Percentiles rank a stretch among this genome's conserved stretches.
Conservation (phyloP, 352 stramenopile genomes). For the Phytophthora hybrid region DNA sequence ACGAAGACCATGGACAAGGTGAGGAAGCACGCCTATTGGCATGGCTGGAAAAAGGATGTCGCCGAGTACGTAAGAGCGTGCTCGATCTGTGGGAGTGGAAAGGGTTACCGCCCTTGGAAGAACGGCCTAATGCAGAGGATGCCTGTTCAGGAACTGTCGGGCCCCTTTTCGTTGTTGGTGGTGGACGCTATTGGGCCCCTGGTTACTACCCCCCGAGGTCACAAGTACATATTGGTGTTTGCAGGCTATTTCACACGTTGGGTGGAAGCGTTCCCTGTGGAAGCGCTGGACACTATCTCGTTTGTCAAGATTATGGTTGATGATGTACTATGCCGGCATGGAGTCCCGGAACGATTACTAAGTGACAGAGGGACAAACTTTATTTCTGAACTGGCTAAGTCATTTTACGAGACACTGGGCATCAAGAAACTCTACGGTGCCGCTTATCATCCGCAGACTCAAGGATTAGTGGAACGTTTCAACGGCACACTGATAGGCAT, state of each 20-base stretch:
- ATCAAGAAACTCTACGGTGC: conserved; percentile 12
- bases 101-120: not conserved
- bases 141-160: not conserved
- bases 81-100: not conserved
- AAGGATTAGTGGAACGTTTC: conserved; percentile 7
- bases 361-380: conserved; percentile 9
- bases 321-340: not conserved
- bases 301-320: not conserved
- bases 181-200: not conserved
- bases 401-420: not conserved
- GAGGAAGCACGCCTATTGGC: conserved; percentile 2
- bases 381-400: not conserved
- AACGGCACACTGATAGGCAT: not conserved
- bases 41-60: not conserved
- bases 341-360: not conserved
- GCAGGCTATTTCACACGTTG: not conserved
- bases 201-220: not conserved
- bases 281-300: too few relatives aligned
- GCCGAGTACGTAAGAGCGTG: not conserved
- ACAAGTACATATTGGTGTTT: not conserved
- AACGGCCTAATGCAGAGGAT: conserved; percentile 10
- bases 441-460: not conserved
- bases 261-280: not conserved
- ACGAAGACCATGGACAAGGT: conserved; percentile 8
- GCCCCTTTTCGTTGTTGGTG: not conserved